Evolutionary conservation across 2,329 filamentous ascomycete genomes (phyloP), one percentile per base, ranked within the genome.

Genomic region (Verticillium klebahnii): DNA sequence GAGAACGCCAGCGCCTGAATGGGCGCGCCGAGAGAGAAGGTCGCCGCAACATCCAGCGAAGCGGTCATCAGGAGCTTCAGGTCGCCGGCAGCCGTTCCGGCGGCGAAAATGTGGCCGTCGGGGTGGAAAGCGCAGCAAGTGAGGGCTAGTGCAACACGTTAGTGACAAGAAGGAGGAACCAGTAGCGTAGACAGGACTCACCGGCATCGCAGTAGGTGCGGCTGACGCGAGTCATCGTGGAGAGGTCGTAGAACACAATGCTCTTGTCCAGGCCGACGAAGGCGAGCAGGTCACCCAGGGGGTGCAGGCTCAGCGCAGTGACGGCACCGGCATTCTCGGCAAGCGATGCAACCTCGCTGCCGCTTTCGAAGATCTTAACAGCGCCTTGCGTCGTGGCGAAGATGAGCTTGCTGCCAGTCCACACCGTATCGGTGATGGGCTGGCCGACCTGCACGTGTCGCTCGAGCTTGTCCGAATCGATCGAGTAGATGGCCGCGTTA

Each of bases 241-340:
- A 75, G 45, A 97, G 75, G 67, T 98, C 92, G 75, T 98, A 97
- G 65, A 98, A 86, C 2, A 93, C 86, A 71, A 96, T 93, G 74
- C 90, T 94, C 85, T 97, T 97, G 74, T 99, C 95, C 1, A 87
- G 85, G 57, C 94, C 93, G 37, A 95, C 90, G 0, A 94, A 97
- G 2, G 91, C 94, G 56, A 97, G 74, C 61, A 99, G 86, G 60
- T 90, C 86, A 45, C 90, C 91, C 66, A 90, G 89, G 1, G 95
- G 92, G 73, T 99, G 95, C 8, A 93, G 72, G 39, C 92, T 87
- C 62, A 99, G 76, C 5, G 86, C 89, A 9, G 89, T 95, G 1
- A 88, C 90, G 61, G 91, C 82, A 5, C 93, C 94, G 25, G 93
- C 90, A 74, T 99, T 95, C 59, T 91, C 88, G n/a, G 83, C 82